Evolutionary conservation across 768 basidiomycete genomes (phyloP), one percentile per base, ranked within the genome.

Genomic region (Rhodosporidiobolus odoratus): DNA sequence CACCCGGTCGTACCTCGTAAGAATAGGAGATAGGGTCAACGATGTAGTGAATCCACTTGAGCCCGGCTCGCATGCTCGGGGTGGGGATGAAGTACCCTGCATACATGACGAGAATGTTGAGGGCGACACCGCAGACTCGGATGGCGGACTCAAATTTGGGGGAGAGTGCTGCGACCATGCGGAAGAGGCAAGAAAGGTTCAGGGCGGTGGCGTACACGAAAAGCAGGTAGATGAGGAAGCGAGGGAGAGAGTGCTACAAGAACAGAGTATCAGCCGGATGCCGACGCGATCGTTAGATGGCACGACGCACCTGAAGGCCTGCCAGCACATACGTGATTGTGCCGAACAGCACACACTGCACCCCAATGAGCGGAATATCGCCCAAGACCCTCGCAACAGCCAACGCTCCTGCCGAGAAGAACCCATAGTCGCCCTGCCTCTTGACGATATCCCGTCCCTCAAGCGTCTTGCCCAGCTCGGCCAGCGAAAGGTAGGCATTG

Each of bases 391-490:
- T 75, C 16, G 79, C 81, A 27, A 82, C 57, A 40, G 77, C 75
- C 54, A 82, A 79, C 19, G 82, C 81, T 25, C 78, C 78, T 6
- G 82, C 80, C 50, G 81, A 77, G 76, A 81, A 83, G 78, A 83
- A 81, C 27, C 79, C 76, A 72, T 81, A 83, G 52, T 78, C 78
- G 56, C 77, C 78, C 75, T 83, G 83, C 63, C 81, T 79, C 75
- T 80, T 82, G 65, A 83, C 78, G 71, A 83, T 88, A 0, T 90
- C 88, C 8, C 91, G 85, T 50, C 91, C 90, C 57, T 88, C 73
- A 89, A 92, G 90, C 80, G 90, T 87, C 58, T 83, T 81, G 4
- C 76, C 81, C 74, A 67, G 77, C 74, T 82, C 81, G 38, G 79
- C 79, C 77, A 81, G 80, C 0, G 88, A 88, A 74, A 89, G 86